These are phyloP conservation scores for Saccharomycopsis lassenensis DNA, from an alignment of 805 yeast species.

Conservation along the genomic window DNA sequence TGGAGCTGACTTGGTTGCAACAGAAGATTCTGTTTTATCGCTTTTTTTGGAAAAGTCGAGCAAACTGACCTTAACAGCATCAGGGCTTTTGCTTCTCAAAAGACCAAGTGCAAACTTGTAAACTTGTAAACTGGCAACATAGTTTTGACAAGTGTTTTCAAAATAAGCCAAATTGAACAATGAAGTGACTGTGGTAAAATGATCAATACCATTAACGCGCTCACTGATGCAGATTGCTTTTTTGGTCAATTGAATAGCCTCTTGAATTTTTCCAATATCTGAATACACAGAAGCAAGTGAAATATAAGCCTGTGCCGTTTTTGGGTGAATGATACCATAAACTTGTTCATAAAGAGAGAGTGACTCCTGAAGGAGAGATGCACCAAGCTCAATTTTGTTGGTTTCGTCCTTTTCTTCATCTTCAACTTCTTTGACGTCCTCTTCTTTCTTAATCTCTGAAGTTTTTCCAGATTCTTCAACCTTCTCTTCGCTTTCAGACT, in stretches of 20 bases:
- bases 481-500: neutral
- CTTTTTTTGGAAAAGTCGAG: no score
- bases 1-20: no score
- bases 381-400: constrained; percentile 38
- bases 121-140: constrained; percentile 50
- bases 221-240: constrained; percentile 66
- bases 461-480: no score
- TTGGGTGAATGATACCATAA: constrained; percentile 70
- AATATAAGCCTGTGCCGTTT: constrained; percentile 61
- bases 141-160: constrained; percentile 52
- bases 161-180: constrained; percentile 64
- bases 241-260: constrained; percentile 56
- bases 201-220: constrained; percentile 72
- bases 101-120: constrained; percentile 48
- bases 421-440: constrained; percentile 20
- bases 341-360: constrained; percentile 69
- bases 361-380: constrained; percentile 57
- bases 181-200: constrained; percentile 62
- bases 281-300: constrained; percentile 56
- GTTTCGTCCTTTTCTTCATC: constrained; percentile 23
- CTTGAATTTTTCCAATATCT: constrained; percentile 42
- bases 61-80: no score
- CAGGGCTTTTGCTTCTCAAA: constrained; percentile 49
- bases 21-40: no score
- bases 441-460: no score